Evolutionary conservation across 202 grass and related monocot species (phyloP).

Genomic region (Dendrocalamus latiflorus): DNA sequence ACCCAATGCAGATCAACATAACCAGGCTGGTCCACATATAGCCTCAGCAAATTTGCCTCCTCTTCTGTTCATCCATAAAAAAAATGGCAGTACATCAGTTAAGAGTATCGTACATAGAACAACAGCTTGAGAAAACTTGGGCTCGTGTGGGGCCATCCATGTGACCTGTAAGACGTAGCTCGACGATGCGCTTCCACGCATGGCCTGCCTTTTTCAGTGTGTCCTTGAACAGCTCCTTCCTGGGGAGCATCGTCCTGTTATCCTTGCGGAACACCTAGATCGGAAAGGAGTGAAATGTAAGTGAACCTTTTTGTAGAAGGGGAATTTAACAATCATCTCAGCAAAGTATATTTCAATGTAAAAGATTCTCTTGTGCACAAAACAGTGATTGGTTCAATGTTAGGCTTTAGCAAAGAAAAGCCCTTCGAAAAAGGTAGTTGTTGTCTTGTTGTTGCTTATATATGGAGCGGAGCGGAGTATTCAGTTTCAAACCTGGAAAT

Average conservation of each 20-base stretch:
- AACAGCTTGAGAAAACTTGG: background rate
- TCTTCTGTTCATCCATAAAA: conserved; percentile 56
- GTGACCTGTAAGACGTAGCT: conserved; percentile 79
- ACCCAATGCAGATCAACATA: conserved; percentile 99
- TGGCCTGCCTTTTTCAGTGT: conserved; percentile 73
- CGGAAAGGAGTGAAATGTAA: background rate
- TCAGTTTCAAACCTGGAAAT: background rate
- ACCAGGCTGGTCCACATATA: conserved; percentile 76
- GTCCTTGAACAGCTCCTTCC: conserved; percentile 90
- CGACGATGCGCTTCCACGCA: conserved; percentile 77
- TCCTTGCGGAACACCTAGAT: conserved; percentile 84
- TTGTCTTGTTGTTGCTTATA: background rate
- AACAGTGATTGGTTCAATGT: background rate
- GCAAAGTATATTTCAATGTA: background rate
- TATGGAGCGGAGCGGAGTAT: background rate
- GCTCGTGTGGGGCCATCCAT: background rate
- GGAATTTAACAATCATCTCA: background rate
- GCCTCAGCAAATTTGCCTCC: conserved; percentile 69
- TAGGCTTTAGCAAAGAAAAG: background rate
- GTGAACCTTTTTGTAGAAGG: background rate
- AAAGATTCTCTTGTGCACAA: background rate
- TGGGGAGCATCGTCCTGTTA: conserved; percentile 68
- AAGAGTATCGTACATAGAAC: background rate
- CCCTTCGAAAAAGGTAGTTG: background rate
- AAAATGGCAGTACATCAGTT: background rate